These are phyloP conservation scores for Scutellaria baicalensis DNA, from an alignment of 257 asterid genomes.

Conservation along the genomic window DNA sequence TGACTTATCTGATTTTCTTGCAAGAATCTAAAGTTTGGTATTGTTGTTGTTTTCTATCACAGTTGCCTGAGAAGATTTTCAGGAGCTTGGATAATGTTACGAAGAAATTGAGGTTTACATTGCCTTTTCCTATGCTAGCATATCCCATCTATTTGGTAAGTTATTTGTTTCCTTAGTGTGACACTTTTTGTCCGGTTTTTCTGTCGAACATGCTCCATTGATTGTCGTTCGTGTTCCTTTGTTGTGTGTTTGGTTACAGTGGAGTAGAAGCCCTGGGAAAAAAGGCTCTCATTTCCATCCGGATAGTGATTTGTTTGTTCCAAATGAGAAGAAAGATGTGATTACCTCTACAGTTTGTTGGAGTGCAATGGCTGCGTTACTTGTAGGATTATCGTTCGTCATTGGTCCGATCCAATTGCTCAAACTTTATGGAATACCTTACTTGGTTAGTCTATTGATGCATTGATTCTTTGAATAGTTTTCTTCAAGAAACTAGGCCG, in stretches of 20 bases:
- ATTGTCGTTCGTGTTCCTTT: background rate
- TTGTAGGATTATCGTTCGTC: conserved; percentile 23
- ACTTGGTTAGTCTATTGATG: conserved; percentile 23
- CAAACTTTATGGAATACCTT: conserved; percentile 39
- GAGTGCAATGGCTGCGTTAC: conserved; percentile 36
- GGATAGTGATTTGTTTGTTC: conserved; percentile 32
- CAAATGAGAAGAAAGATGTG: conserved; percentile 33
- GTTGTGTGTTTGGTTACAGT: conserved; percentile 11
- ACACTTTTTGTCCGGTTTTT: background rate
- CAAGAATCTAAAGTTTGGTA: background rate
- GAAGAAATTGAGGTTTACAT: conserved; percentile 63
- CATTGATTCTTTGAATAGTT: background rate
- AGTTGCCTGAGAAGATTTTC: conserved; percentile 59
- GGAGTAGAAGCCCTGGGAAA: conserved; percentile 47
- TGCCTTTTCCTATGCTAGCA: conserved; percentile 91
- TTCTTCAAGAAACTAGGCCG: background rate
- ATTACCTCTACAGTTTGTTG: conserved; percentile 39
- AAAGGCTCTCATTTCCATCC: conserved; percentile 43
- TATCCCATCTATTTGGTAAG: conserved; percentile 82
- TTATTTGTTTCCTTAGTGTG: background rate
- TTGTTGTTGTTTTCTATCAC: background rate
- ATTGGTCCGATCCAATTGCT: conserved; percentile 32
- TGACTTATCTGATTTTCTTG: background rate
- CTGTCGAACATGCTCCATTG: background rate
- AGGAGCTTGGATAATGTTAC: conserved; percentile 51